Conservation (phyloP, 1,139 yeast genomes). For the Candida neerlandica region DNA sequence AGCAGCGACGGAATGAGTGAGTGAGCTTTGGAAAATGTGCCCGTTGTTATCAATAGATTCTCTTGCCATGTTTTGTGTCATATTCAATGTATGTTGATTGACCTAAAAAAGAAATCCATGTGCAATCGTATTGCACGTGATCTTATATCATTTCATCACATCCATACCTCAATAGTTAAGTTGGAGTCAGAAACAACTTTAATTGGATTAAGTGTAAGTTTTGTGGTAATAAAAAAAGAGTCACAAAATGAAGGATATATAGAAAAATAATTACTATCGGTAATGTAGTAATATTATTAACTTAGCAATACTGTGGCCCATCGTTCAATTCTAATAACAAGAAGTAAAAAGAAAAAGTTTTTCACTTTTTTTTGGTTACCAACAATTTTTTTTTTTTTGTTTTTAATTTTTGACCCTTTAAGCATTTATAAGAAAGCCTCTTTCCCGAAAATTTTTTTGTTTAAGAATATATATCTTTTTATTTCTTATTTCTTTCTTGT, state of each 20-base stretch:
- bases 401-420: not conserved
- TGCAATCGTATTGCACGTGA: slow-evolving; percentile 6
- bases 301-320: slow-evolving; percentile 7
- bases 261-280: not conserved
- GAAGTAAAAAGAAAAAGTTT: slow-evolving; percentile 2
- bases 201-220: not conserved
- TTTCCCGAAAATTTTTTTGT: slow-evolving; percentile 3
- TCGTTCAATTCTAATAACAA: slow-evolving; percentile 5
- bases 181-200: slow-evolving; percentile 9
- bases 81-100: not conserved
- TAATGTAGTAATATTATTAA: not conserved
- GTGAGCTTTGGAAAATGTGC: not conserved
- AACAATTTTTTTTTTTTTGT: not conserved
- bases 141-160: slow-evolving; percentile 10
- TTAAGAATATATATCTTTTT: not conserved
- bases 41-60: not conserved
- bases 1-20: too few relatives aligned
- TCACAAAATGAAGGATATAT: not conserved
- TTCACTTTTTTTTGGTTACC: not conserved
- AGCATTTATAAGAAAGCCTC: not conserved
- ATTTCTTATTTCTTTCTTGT: slow-evolving; percentile 1
- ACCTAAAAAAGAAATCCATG: not conserved
- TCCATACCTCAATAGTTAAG: slow-evolving; percentile 7
- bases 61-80: not conserved
- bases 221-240: not conserved